Evolutionary conservation across 345 rosid genomes (phyloP).

Genomic region (Acer yangbiense): DNA sequence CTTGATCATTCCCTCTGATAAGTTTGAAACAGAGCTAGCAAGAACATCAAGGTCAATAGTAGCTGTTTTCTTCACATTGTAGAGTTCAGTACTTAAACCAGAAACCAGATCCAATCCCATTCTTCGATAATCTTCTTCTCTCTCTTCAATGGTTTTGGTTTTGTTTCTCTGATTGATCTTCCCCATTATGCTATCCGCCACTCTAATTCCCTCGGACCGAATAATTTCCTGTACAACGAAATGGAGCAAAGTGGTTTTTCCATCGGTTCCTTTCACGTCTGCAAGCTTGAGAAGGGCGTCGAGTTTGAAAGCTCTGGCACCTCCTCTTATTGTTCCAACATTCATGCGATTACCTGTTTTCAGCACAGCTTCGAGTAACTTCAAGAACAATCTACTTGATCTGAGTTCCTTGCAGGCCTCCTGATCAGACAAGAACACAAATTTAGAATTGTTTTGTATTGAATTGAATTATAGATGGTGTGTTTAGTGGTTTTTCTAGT

Average conservation of each 20-base stretch:
- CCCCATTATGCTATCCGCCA: conserved; percentile 92
- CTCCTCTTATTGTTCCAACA: conserved; percentile 93
- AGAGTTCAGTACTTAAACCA: conserved; percentile 74
- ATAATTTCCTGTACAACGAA: conserved; percentile 93
- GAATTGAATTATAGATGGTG: background rate
- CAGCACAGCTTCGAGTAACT: conserved; percentile 87
- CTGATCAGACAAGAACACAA: conserved; percentile 29
- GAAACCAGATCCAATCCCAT: conserved; percentile 95
- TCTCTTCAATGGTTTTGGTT: conserved; percentile 61
- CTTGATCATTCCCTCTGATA: conserved; percentile 63
- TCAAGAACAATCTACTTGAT: conserved; percentile 85
- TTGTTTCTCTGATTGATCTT: conserved; percentile 65
- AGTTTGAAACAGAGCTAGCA: conserved; percentile 73
- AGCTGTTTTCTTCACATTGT: conserved; percentile 93
- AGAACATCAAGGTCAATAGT: conserved; percentile 86
- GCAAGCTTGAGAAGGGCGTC: conserved; percentile 90
- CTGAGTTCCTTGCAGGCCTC: conserved; percentile 98
- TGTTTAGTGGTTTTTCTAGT: background rate
- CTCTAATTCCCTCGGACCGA: conserved; percentile 85
- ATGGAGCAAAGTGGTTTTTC: conserved; percentile 84
- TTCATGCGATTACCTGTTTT: conserved; percentile 99
- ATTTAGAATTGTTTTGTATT: background rate
- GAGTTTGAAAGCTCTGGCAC: conserved; percentile 93
- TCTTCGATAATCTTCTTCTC: conserved; percentile 83
- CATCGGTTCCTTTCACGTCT: conserved; percentile 92